Evolutionary conservation across 352 stramenopile species (phyloP), one percentile per base, ranked within the genome.

Genomic region (Hyaloperonospora brassicae): DNA sequence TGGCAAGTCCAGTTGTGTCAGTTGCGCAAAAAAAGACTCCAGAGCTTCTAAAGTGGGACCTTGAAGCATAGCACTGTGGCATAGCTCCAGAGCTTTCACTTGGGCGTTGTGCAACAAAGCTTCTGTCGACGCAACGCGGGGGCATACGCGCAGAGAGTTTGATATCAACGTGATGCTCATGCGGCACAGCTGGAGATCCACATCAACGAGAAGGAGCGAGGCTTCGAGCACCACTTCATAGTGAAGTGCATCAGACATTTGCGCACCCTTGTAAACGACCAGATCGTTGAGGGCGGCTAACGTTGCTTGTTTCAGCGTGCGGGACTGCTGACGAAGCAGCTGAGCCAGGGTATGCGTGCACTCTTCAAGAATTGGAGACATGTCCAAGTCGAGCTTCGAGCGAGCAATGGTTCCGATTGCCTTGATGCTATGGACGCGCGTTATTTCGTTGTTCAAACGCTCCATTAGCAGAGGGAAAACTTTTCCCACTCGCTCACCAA

Each of bases 401-500:
- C 73, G 74, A 22, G 89, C 93, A 60, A 98, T 96, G 13, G 72
- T 71, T 12, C 76, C 83, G 21, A 99, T 79, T 2, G 95, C 94
- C 71, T 98, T 98, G 61, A 99, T 98, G 14, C 93, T 97, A 45
- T 95, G 79, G 36, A 98, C 85, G 17, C 97, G 89, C 17, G 96
- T 99, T 52, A 98, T 98, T 70, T 99, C 97, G 67, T 99, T 98
- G 54, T 94, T 90, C 8, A 99, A 77, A 49, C 95, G 87, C 56
- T 99, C 96, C 66, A 98, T 92, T 7, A 99, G 68, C 12, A 98
- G 59, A 12, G 79, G 76, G 21, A 97, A 90, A 43, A 98, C 76
- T 53, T 88, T 79, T 14, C 72, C 73, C 11, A 89, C 84, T 40
- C 91, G 76, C 14, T 50, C 51, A 38, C 67, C 74, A 25, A 99